Evolutionary conservation across 2,329 filamentous ascomycete genomes (phyloP).

Genomic region (Lasiodiplodia sp.): DNA sequence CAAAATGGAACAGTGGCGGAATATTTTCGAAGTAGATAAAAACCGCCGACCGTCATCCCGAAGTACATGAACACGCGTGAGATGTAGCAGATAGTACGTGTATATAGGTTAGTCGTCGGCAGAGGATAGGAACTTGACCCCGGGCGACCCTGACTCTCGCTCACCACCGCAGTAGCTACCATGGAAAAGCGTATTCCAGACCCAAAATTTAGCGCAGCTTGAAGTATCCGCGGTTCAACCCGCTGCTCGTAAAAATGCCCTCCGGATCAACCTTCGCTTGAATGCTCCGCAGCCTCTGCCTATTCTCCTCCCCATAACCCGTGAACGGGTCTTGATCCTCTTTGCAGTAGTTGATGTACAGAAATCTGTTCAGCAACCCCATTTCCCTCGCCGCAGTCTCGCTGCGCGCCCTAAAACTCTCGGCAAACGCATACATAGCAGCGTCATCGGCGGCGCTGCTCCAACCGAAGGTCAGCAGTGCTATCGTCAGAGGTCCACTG

Average conservation of each 20-base stretch:
- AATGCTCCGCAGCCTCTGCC: slow-evolving; percentile 19
- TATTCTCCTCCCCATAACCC: slow-evolving; percentile 28
- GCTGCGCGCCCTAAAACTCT: background rate
- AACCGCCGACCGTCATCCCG: no score
- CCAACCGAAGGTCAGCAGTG: slow-evolving; percentile 3
- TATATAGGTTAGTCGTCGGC: no score
- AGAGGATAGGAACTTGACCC: no score
- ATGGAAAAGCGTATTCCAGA: no score
- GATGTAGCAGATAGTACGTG: no score
- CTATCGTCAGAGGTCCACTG: slow-evolving; percentile 23
- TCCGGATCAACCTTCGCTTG: slow-evolving; percentile 28
- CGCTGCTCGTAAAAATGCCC: slow-evolving; percentile 27
- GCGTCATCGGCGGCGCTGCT: background rate
- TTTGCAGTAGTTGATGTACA: slow-evolving; percentile 31
- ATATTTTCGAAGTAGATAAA: no score
- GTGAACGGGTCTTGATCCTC: slow-evolving; percentile 27
- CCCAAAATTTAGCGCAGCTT: background rate
- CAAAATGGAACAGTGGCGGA: no score
- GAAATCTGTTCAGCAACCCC: slow-evolving; percentile 20
- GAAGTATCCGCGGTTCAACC: slow-evolving; percentile 3
- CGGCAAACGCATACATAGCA: slow-evolving; percentile 1
- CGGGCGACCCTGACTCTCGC: no score
- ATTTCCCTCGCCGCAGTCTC: slow-evolving; percentile 10
- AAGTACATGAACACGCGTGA: no score
- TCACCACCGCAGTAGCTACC: no score